Evolutionary conservation across 2,329 filamentous ascomycete genomes (phyloP).

Genomic region (Xylaria sp.): DNA sequence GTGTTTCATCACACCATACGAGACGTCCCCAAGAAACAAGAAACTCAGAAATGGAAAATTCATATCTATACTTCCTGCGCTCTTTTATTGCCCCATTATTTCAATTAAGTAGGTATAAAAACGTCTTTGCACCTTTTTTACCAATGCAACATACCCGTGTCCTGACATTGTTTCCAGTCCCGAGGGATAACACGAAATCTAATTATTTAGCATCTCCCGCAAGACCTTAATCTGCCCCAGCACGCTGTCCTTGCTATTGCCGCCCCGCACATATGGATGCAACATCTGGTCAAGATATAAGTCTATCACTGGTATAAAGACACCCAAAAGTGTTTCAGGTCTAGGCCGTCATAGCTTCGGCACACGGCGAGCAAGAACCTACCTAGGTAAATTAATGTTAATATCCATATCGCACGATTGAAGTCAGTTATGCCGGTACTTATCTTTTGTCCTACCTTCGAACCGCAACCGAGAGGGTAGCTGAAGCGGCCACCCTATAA

Average conservation of each 20-base stretch:
- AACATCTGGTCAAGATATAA: too few relatives aligned
- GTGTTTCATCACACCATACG: slow-evolving; percentile 5
- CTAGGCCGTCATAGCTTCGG: too few relatives aligned
- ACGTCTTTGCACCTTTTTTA: neutral
- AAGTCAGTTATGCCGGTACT: too few relatives aligned
- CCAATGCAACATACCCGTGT: neutral
- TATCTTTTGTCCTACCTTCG: too few relatives aligned
- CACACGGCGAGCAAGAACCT: too few relatives aligned
- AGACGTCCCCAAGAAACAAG: neutral
- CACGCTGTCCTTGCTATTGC: slow-evolving; percentile 64
- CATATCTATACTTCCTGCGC: neutral
- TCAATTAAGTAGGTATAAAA: neutral
- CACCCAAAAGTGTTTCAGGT: too few relatives aligned
- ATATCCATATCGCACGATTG: too few relatives aligned
- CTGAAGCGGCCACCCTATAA: too few relatives aligned
- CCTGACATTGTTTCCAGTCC: neutral
- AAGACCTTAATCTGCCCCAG: slow-evolving; percentile 69
- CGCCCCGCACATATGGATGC: too few relatives aligned
- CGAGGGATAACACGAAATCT: neutral
- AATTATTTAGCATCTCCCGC: slow-evolving; percentile 51
- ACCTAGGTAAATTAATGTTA: too few relatives aligned
- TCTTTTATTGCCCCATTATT: neutral
- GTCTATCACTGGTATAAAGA: too few relatives aligned
- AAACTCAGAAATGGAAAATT: neutral
- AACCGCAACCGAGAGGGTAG: too few relatives aligned